Evolutionary conservation across 495 filamentous ascomycete genomes (phyloP), one percentile per base, ranked within the genome.

Genomic region (Hypoxylon fragiforme): DNA sequence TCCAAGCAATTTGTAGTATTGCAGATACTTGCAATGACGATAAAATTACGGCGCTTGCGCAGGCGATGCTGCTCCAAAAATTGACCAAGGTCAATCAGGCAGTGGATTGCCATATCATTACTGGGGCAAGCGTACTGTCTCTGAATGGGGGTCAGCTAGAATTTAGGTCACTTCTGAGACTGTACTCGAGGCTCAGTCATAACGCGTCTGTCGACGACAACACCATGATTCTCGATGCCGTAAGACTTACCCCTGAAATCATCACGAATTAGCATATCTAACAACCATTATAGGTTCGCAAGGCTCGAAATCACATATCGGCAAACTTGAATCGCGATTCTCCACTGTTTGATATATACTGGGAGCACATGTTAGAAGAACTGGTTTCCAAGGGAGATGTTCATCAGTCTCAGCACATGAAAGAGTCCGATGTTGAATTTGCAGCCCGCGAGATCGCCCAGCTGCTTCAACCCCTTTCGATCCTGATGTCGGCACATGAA

Each of bases 21-120:
- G 90, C 95, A 0, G 85, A 76, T 26, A 82, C 78, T 46, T 91
- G 86, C 67, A 81, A 86, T 36, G 92, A 98, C 55, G 84, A 90
- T 28, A 95, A 96, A 70, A 94, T 97, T 37, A 92, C 86, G 16
- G 95, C 92, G 9, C 77, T 98, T 45, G 91, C 91, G n/a, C 88
- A 95, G 62, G 92, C 91, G 3, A 97, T 97, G 88, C 80, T 98
- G 13, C 72, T 96, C 6, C 94, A 97, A 62, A 95, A 97, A 67
- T 82, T 97, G 56, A 85, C 86, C 7, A 92, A 91, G 63, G 77
- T 96, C 30, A 92, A 80, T 63, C 72, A 79, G 50, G 68, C 79
- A 1, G 84, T 96, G 6, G 91, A 97, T 73, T 80, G 86, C 9
- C 84, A 84, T 44, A 92, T 97, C 39, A 85, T 97, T 37, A 83